Conservation (phyloP, 2,329 filamentous ascomycete species). For the Botrytis sinoallii region DNA sequence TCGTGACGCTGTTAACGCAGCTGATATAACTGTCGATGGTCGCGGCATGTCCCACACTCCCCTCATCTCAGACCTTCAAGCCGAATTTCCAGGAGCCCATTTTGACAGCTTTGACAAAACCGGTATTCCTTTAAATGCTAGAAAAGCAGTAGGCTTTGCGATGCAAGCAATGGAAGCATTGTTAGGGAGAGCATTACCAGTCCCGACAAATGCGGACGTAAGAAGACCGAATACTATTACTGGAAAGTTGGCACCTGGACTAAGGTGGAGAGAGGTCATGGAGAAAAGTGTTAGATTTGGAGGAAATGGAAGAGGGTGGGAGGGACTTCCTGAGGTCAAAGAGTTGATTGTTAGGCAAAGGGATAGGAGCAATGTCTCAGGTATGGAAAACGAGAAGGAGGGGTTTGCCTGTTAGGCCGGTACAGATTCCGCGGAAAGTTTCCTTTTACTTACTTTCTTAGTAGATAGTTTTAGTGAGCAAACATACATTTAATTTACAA, state of each 20-base stretch:
- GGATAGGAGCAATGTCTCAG: background rate
- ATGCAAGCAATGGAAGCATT: constrained; percentile 40
- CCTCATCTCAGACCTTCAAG: constrained; percentile 34
- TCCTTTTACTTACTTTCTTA: background rate
- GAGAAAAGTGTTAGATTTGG: constrained; percentile 37
- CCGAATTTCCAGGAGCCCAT: constrained; percentile 34
- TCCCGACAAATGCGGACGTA: constrained; percentile 37
- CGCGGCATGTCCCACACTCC: constrained; percentile 35
- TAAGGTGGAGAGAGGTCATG: constrained; percentile 37
- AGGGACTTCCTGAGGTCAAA: constrained; percentile 37
- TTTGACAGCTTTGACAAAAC: constrained; percentile 37
- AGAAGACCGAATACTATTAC: constrained; percentile 38
- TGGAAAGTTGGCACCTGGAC: constrained; percentile 35
- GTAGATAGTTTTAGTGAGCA: background rate
- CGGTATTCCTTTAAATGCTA: constrained; percentile 37
- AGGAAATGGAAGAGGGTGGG: constrained; percentile 36
- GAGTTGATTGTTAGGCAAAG: constrained; percentile 36
- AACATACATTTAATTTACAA: background rate
- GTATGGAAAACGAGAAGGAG: background rate
- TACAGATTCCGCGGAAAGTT: background rate
- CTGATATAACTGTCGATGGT: constrained; percentile 36
- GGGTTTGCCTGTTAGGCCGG: background rate
- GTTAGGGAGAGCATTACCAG: constrained; percentile 36
- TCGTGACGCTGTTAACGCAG: constrained; percentile 33
- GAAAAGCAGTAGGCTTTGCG: constrained; percentile 38